Base-by-base conservation (phyloP, 345 rosid species). In the Camelina neglecta region DNA sequence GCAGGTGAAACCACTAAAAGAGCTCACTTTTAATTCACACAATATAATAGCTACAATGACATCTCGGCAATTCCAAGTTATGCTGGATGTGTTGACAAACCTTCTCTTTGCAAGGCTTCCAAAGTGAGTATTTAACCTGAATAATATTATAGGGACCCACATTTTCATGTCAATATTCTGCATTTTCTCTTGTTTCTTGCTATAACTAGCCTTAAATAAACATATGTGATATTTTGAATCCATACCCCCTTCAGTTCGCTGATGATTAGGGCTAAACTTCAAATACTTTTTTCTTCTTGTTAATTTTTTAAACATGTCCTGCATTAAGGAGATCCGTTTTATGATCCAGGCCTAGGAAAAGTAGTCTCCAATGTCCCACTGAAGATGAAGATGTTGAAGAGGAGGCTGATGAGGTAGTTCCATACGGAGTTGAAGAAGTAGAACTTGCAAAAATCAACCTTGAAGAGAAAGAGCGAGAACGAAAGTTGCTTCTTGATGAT, bases 71-170 rank as follows among this genome's bases (percentile, higher is more conserved):
- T 95, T 92, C 81, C 98, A 92, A 74, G 98, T 95, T 75, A 92
- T 95, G 99, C 79, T 87, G 82, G 97, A 92, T 83, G 99, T 95
- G 73, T 81, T 95, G 90, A 89, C 91, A 31, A 92, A 92, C 82
- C 98, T 95, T 74, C 99, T 95, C 81, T 95, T 95, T 85, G 98
- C 97, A 23, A 87, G 98, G 77, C 94, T 80, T 75, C 99, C 99
- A 86, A 95, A 90, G 99, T 95, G 76, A 89, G 96, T 65, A 76
- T 64, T 45, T 21, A 63, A 62, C 71, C 48, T 78, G 73, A 63
- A 42, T 20, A 51, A n/a, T 59, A 67, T 13, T 33, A 53, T 29
- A 41, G 57, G 63, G 79, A 69, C 70, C 42, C n/a, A 53, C 36
- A 38, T 39, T 53, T 60, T 54, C 70, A 44, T 69, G 57, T 49